Conservation (phyloP, 306 rosid genomes). For the Prunus fruticosa region DNA sequence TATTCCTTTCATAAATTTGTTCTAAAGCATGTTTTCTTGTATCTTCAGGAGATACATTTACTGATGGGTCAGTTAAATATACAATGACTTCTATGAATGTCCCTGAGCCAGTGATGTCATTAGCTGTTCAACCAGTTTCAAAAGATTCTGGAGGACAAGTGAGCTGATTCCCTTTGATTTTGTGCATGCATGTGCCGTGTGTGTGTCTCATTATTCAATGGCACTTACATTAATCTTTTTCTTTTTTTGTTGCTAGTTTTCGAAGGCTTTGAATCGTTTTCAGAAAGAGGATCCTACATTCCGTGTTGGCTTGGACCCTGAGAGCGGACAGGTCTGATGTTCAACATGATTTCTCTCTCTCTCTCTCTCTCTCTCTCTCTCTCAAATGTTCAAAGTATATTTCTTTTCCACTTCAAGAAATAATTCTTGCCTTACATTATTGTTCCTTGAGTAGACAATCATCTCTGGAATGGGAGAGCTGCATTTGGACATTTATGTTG, state of each 20-base stretch:
- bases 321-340: constrained; percentile 88
- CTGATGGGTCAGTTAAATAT: constrained; percentile 85
- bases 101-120: constrained; percentile 99
- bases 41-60: constrained; percentile 88
- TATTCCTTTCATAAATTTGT: background rate
- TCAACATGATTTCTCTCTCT: constrained; percentile 1
- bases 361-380: background rate
- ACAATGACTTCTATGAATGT: constrained; percentile 99
- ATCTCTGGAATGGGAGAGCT: constrained; percentile 99
- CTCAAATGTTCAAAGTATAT: background rate
- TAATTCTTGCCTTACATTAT: constrained; percentile 15
- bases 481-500: constrained; percentile 95
- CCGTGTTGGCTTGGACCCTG: constrained; percentile 96
- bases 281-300: constrained; percentile 98
- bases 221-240: constrained; percentile 17
- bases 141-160: constrained; percentile 99
- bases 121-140: constrained; percentile 95
- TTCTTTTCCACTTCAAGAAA: constrained; percentile 14
- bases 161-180: constrained; percentile 33
- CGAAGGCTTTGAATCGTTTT: constrained; percentile 96
- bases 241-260: constrained; percentile 54
- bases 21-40: constrained; percentile 19
- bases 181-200: background rate
- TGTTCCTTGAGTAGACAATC: constrained; percentile 61
- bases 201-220: background rate